Conservation (phyloP, 2,329 filamentous ascomycete species). For the Cryphonectria radicalis region DNA sequence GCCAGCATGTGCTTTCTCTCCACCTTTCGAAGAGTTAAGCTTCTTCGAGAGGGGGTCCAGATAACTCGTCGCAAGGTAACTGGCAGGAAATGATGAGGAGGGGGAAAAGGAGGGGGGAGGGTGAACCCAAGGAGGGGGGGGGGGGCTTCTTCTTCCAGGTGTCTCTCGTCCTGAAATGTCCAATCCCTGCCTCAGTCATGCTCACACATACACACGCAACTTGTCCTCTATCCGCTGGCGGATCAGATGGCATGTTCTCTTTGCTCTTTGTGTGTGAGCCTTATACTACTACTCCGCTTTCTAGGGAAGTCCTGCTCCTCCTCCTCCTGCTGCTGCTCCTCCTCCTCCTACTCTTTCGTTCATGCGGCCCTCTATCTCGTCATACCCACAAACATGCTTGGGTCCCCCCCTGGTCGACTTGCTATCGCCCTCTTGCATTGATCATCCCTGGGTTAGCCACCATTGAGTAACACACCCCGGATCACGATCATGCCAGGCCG, state of each 20-base stretch:
- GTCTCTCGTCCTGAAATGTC: constrained; percentile 7
- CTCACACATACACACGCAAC: not conserved
- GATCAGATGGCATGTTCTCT: not conserved
- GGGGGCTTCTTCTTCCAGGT: not conserved
- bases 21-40: constrained; percentile 15
- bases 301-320: not conserved
- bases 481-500: constrained; percentile 9
- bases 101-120: not conserved
- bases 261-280: not conserved
- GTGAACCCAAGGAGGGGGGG: not conserved
- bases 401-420: constrained; percentile 5
- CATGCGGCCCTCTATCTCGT: constrained; percentile 11
- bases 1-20: constrained; percentile 1
- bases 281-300: constrained; percentile 5
- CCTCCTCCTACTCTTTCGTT: not conserved
- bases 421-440: constrained; percentile 11
- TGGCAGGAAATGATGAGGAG: constrained; percentile 17
- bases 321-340: not conserved
- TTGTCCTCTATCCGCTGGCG: not conserved
- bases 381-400: constrained; percentile 18
- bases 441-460: constrained; percentile 14
- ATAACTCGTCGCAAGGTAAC: constrained; percentile 30
- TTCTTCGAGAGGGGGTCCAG: constrained; percentile 13
- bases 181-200: constrained; percentile 7
- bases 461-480: constrained; percentile 17